phyloP scores from a whole-genome alignment of 2,329 filamentous ascomycete genomes.

The Bipolaris bicolor region DNA sequence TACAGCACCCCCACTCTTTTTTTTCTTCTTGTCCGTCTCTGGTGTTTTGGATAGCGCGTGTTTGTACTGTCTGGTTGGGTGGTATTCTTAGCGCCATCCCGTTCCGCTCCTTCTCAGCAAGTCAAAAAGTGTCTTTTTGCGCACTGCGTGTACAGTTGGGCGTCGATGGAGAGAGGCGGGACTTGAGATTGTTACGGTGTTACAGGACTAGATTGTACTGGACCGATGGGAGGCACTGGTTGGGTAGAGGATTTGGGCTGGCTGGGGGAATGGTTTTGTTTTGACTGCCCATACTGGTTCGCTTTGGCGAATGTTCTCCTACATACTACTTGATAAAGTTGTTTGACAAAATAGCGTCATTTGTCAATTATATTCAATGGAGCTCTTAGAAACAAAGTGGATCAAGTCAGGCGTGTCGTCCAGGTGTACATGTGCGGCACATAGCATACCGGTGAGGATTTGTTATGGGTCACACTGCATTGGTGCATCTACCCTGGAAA shows the following conservation, averaged over 20 bases:
- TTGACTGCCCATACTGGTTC: conserved; percentile 14
- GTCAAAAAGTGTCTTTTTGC: conserved; percentile 16
- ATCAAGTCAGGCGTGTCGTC: conserved; percentile 12
- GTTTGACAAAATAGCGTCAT: conserved; percentile 35
- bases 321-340: conserved; percentile 27
- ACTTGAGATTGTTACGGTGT: conserved; percentile 23
- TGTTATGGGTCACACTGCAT: conserved; percentile 13
- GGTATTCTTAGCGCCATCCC: conserved; percentile 9
- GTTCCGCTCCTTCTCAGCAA: conserved; percentile 17
- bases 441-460: conserved; percentile 11
- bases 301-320: conserved; percentile 21
- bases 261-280: conserved; percentile 5
- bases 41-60: conserved; percentile 24
- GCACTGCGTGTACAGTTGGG: conserved; percentile 9
- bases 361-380: conserved; percentile 42
- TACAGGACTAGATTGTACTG: conserved; percentile 17
- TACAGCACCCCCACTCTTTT: conserved; percentile 1
- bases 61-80: conserved; percentile 10
- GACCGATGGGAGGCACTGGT: conserved; percentile 9
- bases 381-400: conserved; percentile 5
- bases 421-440: conserved; percentile 11
- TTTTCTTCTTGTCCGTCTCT: neutral
- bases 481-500: conserved; percentile 1
- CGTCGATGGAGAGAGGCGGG: conserved; percentile 3
- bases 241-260: conserved; percentile 13